These are phyloP conservation scores for Bothriochloa decipiens DNA, from an alignment of 176 grass and related monocot species.

Conservation along the genomic window DNA sequence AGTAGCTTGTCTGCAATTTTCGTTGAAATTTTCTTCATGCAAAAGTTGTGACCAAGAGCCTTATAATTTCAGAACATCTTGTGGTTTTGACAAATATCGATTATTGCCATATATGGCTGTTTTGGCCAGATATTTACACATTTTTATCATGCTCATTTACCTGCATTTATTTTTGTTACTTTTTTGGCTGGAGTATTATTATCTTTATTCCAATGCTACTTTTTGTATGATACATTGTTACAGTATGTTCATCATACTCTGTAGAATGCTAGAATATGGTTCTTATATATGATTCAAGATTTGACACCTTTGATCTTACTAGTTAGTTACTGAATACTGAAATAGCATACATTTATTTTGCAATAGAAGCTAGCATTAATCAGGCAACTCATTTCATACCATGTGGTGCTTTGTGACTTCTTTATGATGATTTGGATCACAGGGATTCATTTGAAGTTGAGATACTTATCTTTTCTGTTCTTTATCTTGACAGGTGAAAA, in stretches of 20 bases:
- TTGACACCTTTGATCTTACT: background rate
- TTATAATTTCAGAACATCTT: background rate
- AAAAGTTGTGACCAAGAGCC: background rate
- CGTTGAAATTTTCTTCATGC: background rate
- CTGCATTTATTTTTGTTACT: background rate
- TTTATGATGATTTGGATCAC: background rate
- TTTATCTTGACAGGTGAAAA: slow-evolving; percentile 65
- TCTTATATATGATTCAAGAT: background rate
- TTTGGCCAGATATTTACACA: background rate
- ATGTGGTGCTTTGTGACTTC: background rate
- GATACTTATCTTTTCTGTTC: background rate
- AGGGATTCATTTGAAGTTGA: slow-evolving; percentile 4
- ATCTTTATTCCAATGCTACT: background rate
- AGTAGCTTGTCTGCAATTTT: background rate
- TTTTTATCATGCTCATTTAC: background rate
- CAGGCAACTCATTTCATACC: background rate
- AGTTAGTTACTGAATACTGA: background rate
- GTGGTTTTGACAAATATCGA: background rate
- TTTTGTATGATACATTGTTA: background rate
- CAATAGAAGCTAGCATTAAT: slow-evolving; percentile 24
- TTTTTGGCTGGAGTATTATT: background rate
- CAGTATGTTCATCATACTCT: background rate
- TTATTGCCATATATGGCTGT: background rate
- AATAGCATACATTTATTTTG: background rate
- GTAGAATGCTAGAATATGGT: background rate